Conservation (phyloP, 345 rosid species). For the Camelina laxa region DNA sequence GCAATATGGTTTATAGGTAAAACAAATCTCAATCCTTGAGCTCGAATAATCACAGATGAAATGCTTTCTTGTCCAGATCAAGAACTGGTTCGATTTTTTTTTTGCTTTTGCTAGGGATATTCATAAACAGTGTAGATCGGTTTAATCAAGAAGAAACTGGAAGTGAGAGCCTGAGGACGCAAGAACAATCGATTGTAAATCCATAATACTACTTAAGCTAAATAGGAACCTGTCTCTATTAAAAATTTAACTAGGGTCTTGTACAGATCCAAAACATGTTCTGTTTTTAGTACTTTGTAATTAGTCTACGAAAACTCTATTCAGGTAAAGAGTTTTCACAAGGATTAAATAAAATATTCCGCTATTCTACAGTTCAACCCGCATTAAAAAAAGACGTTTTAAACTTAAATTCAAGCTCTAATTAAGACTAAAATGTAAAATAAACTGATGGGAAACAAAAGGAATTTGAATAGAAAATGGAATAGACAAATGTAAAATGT, state of each 20-base stretch:
- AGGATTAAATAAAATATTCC: too few relatives aligned
- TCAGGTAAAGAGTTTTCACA: too few relatives aligned
- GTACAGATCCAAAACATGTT: constrained; percentile 7
- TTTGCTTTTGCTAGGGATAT: constrained; percentile 60
- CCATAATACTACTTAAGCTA: neutral
- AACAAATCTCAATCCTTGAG: neutral
- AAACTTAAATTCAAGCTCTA: too few relatives aligned
- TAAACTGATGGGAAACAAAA: too few relatives aligned
- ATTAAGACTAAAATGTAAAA: too few relatives aligned
- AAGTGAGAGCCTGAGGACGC: constrained; percentile 1
- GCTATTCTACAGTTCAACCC: too few relatives aligned
- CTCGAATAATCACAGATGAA: neutral
- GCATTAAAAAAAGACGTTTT: too few relatives aligned
- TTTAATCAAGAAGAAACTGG: constrained; percentile 53
- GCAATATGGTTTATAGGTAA: constrained; percentile 85
- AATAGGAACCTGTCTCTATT: neutral
- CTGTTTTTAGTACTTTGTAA: too few relatives aligned
- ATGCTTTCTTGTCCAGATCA: neutral
- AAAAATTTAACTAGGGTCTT: neutral
- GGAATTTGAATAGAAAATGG: too few relatives aligned
- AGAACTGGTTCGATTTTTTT: neutral
- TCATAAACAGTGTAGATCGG: constrained; percentile 64
- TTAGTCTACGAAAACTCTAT: too few relatives aligned
- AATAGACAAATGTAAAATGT: too few relatives aligned
- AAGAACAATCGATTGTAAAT: constrained; percentile 21